Base-by-base conservation (phyloP, 192 early-diverging fungal species). In the Dissophora ornata region DNA sequence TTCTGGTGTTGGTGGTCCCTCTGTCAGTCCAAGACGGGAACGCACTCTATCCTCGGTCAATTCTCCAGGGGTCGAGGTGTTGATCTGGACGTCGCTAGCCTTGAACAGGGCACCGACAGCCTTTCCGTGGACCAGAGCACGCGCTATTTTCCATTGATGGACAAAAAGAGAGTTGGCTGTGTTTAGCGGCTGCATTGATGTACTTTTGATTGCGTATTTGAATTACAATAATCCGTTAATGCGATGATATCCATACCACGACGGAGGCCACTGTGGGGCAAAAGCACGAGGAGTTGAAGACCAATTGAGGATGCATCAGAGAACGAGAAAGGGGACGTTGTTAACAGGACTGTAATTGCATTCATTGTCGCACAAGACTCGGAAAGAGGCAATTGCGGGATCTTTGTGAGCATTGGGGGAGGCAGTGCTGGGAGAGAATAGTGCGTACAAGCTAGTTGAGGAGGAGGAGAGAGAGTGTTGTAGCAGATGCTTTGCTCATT, bases 81-180 rank as follows among this genome's bases (percentile, higher is more conserved):
- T 69, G 36, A 80, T 77, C 58, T 77, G 73, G 16, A 69, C 85
- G 42, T 81, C 78, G 41, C 80, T 56, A 48, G 83, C 84, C 62
- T 86, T 80, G 57, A 89, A 82, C 38, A 87, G 56, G 40, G 75
- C 69, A 21, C 81, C 88, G 54, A 89, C 85, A 42, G 88, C 84
- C 61, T 87, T 80, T 54, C 88, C 86, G 57, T 89, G 88, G 16
- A 89, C 88, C 36, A 89, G 69, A 45, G 86, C 83, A 61, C 86
- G 83, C 33, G 86, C 88, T 88, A 64, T 62, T 50, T 28, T 45
- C 9, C 15, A 16, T 18, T 13, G 36, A 38, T 38, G 36, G 6
- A 38, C 36, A 24, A 49, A 21, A 30, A 58, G 16, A 12, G 1
- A 47, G 16, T 33, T 48, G n/a, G n/a, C n/a, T n/a, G n/a, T 2